These are phyloP conservation scores for Lodderomyces metapsilosis DNA, from an alignment of 1,139 yeast genomes.

Conservation along the genomic window DNA sequence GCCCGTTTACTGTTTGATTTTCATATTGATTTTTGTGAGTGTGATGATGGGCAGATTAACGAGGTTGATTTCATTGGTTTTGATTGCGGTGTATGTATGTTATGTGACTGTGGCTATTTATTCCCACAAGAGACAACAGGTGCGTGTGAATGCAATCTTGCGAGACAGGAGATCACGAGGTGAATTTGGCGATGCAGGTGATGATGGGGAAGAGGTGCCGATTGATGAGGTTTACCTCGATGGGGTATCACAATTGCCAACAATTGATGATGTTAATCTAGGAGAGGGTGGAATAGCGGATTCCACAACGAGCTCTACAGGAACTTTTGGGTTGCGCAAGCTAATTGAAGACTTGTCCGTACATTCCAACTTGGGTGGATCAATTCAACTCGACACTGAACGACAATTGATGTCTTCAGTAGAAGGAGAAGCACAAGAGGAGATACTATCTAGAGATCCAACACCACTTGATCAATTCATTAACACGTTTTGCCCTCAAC, in stretches of 20 bases:
- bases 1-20: constrained; percentile 48
- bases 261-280: constrained; percentile 28
- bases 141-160: constrained; percentile 18
- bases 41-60: constrained; percentile 47
- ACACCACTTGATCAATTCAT: constrained; percentile 11
- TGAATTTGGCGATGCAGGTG: constrained; percentile 16
- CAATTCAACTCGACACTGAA: constrained; percentile 11
- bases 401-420: constrained; percentile 17
- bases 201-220: constrained; percentile 15
- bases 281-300: constrained; percentile 17
- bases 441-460: neutral
- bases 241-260: constrained; percentile 27
- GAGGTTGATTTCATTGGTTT: constrained; percentile 42
- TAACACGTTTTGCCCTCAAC: constrained; percentile 21
- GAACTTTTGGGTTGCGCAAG: constrained; percentile 35
- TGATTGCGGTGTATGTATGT: constrained; percentile 49
- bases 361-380: constrained; percentile 21
- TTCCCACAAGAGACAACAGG: constrained; percentile 27
- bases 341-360: constrained; percentile 33
- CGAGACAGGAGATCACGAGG: constrained; percentile 32
- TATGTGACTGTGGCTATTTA: constrained; percentile 51
- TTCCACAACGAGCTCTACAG: constrained; percentile 15
- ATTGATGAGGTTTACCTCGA: constrained; percentile 25
- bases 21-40: constrained; percentile 38
- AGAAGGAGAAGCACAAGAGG: constrained; percentile 7